A percentile compares a stretch with the other conserved stretches of the same genome.
Conservation (phyloP, 768 basidiomycete genomes). For the Pholiota conissans region DNA sequence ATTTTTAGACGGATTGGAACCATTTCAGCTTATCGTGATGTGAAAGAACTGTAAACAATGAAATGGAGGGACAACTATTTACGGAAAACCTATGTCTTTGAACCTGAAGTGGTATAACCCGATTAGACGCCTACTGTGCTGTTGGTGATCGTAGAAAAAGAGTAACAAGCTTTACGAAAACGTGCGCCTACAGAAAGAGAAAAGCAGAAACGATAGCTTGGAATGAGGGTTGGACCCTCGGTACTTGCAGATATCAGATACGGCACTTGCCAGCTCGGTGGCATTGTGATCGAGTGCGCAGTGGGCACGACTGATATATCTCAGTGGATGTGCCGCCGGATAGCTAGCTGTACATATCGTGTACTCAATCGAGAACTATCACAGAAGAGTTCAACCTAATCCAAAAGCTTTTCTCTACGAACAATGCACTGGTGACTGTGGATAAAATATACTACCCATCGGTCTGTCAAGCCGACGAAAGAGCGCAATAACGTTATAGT, state of each 20-base stretch:
- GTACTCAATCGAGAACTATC: no score
- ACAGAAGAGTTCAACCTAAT: no score
- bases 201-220: constrained; percentile 1
- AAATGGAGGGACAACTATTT: neutral
- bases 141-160: neutral
- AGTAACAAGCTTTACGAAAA: constrained; percentile 4
- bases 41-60: no score
- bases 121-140: neutral
- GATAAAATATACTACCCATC: neutral
- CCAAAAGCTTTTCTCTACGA: no score
- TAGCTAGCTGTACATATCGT: neutral
- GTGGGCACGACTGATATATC: no score
- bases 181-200: constrained; percentile 3
- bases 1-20: neutral
- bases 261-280: neutral
- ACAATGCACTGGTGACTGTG: no score
- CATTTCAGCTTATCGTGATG: neutral
- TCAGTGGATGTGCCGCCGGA: neutral
- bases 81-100: neutral
- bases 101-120: neutral
- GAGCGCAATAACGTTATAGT: neutral
- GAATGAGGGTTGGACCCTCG: neutral
- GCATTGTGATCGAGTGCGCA: neutral
- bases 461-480: neutral
- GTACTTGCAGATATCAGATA: neutral